These are phyloP conservation scores for Gardenia jasminoides DNA, from an alignment of 257 asterid genomes.

Conservation along the genomic window DNA sequence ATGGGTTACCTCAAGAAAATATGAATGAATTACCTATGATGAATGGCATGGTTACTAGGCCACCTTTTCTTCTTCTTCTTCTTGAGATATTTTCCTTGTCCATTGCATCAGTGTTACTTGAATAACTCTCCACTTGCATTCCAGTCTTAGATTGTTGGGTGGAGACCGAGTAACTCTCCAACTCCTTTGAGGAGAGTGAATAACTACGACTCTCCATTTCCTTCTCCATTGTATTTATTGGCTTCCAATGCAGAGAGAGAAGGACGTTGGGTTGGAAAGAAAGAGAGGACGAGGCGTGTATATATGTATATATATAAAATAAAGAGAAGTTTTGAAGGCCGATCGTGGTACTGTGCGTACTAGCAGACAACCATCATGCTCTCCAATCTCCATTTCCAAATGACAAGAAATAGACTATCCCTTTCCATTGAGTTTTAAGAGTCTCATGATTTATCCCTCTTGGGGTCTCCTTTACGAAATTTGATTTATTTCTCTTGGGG, in stretches of 20 bases:
- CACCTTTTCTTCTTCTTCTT: constrained; percentile 45
- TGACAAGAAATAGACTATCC: neutral
- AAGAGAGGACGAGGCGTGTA: neutral
- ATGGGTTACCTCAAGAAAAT: no score
- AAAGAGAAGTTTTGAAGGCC: no score
- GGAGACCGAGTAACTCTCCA: constrained; percentile 2
- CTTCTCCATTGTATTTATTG: neutral
- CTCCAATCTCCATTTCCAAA: no score
- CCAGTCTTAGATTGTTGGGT: neutral
- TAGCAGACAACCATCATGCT: no score
- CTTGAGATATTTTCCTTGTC: neutral
- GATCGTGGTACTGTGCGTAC: no score
- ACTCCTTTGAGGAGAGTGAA: neutral
- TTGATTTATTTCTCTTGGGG: no score
- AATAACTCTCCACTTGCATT: neutral
- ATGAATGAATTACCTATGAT: constrained; percentile 44
- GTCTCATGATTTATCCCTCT: no score
- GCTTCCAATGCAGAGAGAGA: neutral
- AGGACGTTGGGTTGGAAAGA: neutral
- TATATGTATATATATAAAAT: no score
- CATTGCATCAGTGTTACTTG: neutral
- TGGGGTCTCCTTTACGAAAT: no score
- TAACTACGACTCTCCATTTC: neutral
- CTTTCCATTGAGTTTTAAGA: no score
- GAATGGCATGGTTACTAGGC: constrained; percentile 63